phyloP scores from a whole-genome alignment of 345 rosid genomes.

The Eucalyptus brandiana region DNA sequence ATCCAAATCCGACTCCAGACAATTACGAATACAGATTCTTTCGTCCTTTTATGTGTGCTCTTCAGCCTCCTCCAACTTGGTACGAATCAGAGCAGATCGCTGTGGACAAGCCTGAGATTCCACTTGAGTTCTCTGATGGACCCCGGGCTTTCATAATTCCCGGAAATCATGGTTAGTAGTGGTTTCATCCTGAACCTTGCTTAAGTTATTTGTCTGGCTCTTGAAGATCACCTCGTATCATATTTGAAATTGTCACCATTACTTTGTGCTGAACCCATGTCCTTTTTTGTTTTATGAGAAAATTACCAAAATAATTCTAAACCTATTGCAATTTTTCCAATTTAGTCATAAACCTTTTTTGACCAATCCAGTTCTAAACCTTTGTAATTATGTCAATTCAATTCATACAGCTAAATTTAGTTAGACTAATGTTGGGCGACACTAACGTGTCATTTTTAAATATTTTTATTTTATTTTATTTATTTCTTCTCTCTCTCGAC shows the following conservation, averaged over 20 bases:
- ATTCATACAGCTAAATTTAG: fast-evolving
- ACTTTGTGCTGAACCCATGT: background rate
- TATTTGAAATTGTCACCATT: background rate
- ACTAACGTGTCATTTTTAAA: too few species aligned
- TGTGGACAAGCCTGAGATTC: slow-evolving; percentile 76
- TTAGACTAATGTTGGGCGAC: too few species aligned
- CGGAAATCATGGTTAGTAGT: slow-evolving; percentile 88
- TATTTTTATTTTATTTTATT: too few species aligned
- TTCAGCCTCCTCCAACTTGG: slow-evolving; percentile 91
- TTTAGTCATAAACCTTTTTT: fast-evolving
- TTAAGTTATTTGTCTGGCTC: background rate
- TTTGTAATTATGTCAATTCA: too few species aligned
- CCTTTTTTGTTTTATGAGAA: fast-evolving
- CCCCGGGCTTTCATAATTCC: slow-evolving; percentile 92
- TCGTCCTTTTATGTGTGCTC: slow-evolving; percentile 87
- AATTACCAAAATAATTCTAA: too few species aligned
- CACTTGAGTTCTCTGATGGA: slow-evolving; percentile 56
- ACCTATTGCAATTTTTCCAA: too few species aligned
- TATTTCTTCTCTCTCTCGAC: too few species aligned
- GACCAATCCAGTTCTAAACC: fast-evolving
- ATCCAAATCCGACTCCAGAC: slow-evolving; percentile 91
- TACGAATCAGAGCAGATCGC: slow-evolving; percentile 60
- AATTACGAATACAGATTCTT: slow-evolving; percentile 84
- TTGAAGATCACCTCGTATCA: background rate
- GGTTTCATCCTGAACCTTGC: background rate